phyloP scores from a whole-genome alignment of 129 eudicot genomes.

The Pseudognaphalium luteoalbum region DNA sequence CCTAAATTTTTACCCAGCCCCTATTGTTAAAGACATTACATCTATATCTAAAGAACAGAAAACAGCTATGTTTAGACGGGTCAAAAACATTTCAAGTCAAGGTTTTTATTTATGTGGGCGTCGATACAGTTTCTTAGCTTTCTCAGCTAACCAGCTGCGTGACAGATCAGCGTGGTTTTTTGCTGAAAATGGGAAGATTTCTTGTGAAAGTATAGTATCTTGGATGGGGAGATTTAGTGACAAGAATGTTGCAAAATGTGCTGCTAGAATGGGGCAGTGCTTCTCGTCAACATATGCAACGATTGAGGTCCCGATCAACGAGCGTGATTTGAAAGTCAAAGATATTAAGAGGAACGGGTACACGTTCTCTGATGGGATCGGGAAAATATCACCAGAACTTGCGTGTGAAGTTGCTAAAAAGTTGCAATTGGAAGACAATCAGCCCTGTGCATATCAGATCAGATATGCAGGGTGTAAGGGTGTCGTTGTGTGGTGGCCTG shows the following conservation, averaged over 20 bases:
- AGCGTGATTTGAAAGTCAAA: conserved; percentile 29
- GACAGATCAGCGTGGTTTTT: conserved; percentile 84
- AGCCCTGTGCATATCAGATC: conserved; percentile 73
- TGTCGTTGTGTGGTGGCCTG: conserved; percentile 69
- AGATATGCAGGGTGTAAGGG: conserved; percentile 74
- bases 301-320: conserved; percentile 47
- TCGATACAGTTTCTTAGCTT: conserved; percentile 59
- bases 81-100: conserved; percentile 35
- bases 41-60: conserved; percentile 31
- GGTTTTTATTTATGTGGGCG: conserved; percentile 69
- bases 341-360: conserved; percentile 54
- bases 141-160: conserved; percentile 69
- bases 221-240: conserved; percentile 72
- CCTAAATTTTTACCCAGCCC: conserved; percentile 49
- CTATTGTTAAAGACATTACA: conserved; percentile 50
- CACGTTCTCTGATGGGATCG: conserved; percentile 72
- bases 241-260: conserved; percentile 58
- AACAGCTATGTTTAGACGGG: conserved; percentile 57
- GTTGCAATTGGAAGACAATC: conserved; percentile 39
- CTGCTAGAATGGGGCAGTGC: conserved; percentile 80
- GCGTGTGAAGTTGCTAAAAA: conserved; percentile 61
- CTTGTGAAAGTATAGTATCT: conserved; percentile 21
- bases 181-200: conserved; percentile 46
- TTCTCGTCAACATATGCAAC: conserved; percentile 83
- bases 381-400: conserved; percentile 60